Base-by-base conservation (phyloP, 2,329 filamentous ascomycete species). In the Penicillium sp. region DNA sequence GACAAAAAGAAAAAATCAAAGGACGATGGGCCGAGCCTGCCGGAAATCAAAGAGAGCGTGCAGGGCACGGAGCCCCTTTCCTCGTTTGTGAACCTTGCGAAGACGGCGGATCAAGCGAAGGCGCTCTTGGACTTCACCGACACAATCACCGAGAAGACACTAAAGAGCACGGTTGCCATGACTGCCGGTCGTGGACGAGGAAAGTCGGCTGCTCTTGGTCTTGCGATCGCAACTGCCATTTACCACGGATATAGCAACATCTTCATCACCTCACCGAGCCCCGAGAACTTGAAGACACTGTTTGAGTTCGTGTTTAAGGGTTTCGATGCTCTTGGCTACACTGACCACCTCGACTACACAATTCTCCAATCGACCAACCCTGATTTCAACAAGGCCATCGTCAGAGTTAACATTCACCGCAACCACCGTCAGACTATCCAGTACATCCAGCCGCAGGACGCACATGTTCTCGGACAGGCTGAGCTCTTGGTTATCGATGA, bases 291-390 rank as follows among this genome's bases (percentile, higher is more conserved):
- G 82, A 99, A 98, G 79, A 99, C 95, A 0, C 82, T 99, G 8
- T 99, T 99, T 72, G 93, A 99, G 69, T 99, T 99, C 69, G 86
- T 99, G 19, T 97, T 99, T 82, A 98, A 97, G 75, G 95, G 93
- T 0, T 99, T 99, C 68, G 95, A 99, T 73, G 90, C 93, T 11
- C 82, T 99, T 27, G 90, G 89, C 31, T 99, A 99, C 70, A 86
- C 92, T 62, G 95, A 99, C 67, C 95, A 99, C 71, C 87, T 92
- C 66, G 95, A 99, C 72, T 99, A 99, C 77, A 96, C 92, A 53
- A 98, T 99, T 65, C 92, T 98, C 56, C 95, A 99, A 71, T 97
- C 93, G 1, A 98, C 93, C 3, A 97, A 99, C 74, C 93, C 95
- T 0, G 93, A 97, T 65, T 97, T 98, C 80, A 97, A 98, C 82